phyloP scores from a whole-genome alignment of 331 rosid genomes.

The Ulmus americana region DNA sequence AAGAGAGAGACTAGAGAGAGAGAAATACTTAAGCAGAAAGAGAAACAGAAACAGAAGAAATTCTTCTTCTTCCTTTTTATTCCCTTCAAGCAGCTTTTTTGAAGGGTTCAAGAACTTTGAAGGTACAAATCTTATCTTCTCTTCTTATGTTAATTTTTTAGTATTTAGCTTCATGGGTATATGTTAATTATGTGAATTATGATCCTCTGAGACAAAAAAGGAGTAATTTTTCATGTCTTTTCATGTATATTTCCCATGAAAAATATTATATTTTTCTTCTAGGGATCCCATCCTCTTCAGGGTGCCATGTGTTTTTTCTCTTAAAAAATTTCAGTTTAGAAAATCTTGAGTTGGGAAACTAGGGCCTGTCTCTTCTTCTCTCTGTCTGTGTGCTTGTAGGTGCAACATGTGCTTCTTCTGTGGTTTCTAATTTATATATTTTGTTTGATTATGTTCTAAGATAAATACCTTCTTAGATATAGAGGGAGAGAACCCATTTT shows the following conservation, averaged over 20 bases:
- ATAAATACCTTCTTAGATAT: background rate
- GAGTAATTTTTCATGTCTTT: background rate
- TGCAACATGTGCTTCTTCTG: background rate
- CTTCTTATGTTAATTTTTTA: background rate
- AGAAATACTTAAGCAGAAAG: conserved; percentile 18
- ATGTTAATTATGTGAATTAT: background rate
- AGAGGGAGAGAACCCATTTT: background rate
- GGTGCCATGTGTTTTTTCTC: conserved; percentile 18
- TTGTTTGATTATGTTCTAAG: background rate
- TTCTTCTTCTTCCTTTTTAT: conserved; percentile 11
- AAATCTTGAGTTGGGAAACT: background rate
- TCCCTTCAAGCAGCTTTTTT: conserved; percentile 29
- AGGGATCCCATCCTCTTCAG: conserved; percentile 40
- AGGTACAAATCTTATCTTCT: conserved; percentile 30
- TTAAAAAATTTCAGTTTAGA: conserved; percentile 17
- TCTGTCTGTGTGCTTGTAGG: background rate
- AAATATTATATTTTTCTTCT: background rate
- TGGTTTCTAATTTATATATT: conserved; percentile 4
- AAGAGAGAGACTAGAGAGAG: too few species aligned
- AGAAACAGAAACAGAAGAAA: too few species aligned
- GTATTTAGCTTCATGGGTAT: conserved; percentile 2
- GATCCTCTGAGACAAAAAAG: background rate
- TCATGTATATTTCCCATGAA: background rate
- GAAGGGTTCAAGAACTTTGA: conserved; percentile 21
- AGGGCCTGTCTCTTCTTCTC: background rate